A percentile compares a stretch with the other conserved stretches of the same genome.
phyloP scores from a whole-genome alignment of 352 stramenopile species.

The Phytopythium cucurbitacearum region DNA sequence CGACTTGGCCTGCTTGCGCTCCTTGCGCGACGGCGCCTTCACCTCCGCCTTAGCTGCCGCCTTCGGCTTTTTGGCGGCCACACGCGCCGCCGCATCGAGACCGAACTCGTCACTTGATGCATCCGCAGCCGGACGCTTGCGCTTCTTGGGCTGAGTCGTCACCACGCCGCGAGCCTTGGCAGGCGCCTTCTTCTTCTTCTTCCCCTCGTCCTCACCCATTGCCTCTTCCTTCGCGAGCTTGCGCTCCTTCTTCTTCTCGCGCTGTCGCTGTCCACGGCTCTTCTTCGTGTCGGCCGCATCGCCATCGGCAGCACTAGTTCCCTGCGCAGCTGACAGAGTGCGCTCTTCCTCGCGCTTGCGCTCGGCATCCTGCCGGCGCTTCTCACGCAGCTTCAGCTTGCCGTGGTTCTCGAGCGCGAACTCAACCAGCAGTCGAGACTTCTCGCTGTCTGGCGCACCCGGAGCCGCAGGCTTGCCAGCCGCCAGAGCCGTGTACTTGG shows the following conservation, averaged over 20 bases:
- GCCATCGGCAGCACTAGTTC: constrained; percentile 33
- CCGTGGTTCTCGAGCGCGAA: constrained; percentile 88
- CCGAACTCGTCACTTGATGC: constrained; percentile 10
- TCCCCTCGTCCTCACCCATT: constrained; percentile 13
- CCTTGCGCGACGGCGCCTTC: constrained; percentile 57
- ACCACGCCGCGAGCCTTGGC: constrained; percentile 21
- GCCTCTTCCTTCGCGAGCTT: constrained; percentile 22
- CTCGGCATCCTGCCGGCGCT: constrained; percentile 55
- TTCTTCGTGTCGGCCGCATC: constrained; percentile 41
- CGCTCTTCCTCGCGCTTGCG: constrained; percentile 71
- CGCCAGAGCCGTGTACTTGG: constrained; percentile 74
- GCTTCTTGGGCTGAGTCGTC: constrained; percentile 39
- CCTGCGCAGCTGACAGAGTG: constrained; percentile 31
- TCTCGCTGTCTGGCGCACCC: constrained; percentile 40
- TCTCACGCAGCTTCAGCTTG: constrained; percentile 85
- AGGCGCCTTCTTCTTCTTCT: constrained; percentile 27
- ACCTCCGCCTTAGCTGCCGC: constrained; percentile 12
- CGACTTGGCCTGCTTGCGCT: constrained; percentile 60
- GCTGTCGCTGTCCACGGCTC: constrained; percentile 70
- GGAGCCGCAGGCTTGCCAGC: constrained; percentile 39
- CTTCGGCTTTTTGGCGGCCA: constrained; percentile 12
- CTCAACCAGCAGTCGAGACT: constrained; percentile 85
- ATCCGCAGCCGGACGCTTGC: constrained; percentile 22
- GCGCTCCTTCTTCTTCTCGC: constrained; percentile 66
- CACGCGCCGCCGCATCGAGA: constrained; percentile 15